Evolutionary conservation across 352 stramenopile genomes (phyloP).

Genomic region (Phytophthora idaei): DNA sequence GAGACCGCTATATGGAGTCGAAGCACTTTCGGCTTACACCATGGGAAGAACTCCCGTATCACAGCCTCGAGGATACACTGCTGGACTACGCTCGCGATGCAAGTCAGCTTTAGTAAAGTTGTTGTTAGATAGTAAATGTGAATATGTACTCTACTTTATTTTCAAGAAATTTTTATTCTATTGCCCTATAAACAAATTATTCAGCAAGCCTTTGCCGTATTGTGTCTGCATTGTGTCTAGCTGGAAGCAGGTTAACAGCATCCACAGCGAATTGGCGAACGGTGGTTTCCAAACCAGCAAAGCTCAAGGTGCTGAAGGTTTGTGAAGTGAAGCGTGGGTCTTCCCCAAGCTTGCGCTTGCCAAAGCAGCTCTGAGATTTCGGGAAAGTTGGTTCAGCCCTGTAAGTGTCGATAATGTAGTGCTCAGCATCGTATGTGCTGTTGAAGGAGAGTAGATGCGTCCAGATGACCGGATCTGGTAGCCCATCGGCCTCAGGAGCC

Average conservation of each 20-base stretch:
- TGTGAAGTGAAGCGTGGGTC: slow-evolving; percentile 37
- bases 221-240: slow-evolving; percentile 24
- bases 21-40: slow-evolving; percentile 30
- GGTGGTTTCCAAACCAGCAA: slow-evolving; percentile 33
- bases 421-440: slow-evolving; percentile 24
- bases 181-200: slow-evolving; percentile 2
- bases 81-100: slow-evolving; percentile 31
- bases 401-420: slow-evolving; percentile 65
- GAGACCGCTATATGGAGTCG: slow-evolving; percentile 27
- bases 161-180: too few relatives aligned
- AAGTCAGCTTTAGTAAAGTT: slow-evolving; percentile 20
- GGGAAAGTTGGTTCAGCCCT: slow-evolving; percentile 41
- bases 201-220: slow-evolving; percentile 15
- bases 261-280: slow-evolving; percentile 37
- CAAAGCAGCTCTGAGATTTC: slow-evolving; percentile 60
- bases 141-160: neutral
- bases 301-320: slow-evolving; percentile 28
- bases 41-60: slow-evolving; percentile 30
- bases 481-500: slow-evolving; percentile 22
- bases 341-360: slow-evolving; percentile 32
- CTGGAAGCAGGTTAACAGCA: slow-evolving; percentile 22
- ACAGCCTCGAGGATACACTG: slow-evolving; percentile 32
- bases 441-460: slow-evolving; percentile 72
- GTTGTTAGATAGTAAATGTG: neutral
- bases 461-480: slow-evolving; percentile 56